Conservation (phyloP, 2,329 filamentous ascomycete genomes). For the Botryotinia calthae region DNA sequence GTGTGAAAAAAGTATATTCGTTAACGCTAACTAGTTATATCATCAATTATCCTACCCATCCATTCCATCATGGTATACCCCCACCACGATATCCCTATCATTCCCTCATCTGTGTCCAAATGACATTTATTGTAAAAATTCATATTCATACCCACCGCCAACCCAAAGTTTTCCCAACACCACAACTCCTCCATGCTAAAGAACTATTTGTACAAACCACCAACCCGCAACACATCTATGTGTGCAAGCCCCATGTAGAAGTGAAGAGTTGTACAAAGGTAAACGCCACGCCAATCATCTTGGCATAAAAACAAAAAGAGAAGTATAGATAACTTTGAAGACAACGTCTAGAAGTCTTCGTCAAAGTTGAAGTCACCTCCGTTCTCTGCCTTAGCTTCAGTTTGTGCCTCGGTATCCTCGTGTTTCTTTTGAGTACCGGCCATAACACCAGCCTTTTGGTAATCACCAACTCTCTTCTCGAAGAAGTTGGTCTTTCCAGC, state of each 20-base stretch:
- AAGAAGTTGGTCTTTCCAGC: conserved; percentile 99
- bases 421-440: conserved; percentile 78
- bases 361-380: conserved; percentile 88
- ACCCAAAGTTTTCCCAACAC: conserved; percentile 24
- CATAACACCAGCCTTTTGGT: conserved; percentile 99
- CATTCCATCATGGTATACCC: conserved; percentile 20
- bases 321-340: conserved; percentile 5
- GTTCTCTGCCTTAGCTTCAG: conserved; percentile 55
- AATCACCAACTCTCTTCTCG: conserved; percentile 98
- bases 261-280: conserved; percentile 25
- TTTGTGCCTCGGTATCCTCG: conserved; percentile 46
- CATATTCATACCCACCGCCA: conserved; percentile 12
- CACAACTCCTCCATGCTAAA: conserved; percentile 31
- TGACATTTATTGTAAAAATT: conserved; percentile 4
- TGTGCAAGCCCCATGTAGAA: conserved; percentile 30
- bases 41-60: conserved; percentile 22
- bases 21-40: conserved; percentile 24
- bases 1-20: conserved; percentile 4
- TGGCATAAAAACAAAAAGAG: conserved; percentile 26
- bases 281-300: conserved; percentile 14
- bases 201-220: conserved; percentile 11
- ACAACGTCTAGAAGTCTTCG: conserved; percentile 81
- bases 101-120: conserved; percentile 20
- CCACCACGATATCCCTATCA: conserved; percentile 18
- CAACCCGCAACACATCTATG: conserved; percentile 31